phyloP scores from a whole-genome alignment of 257 asterid genomes.

The Solanum phureja region DNA sequence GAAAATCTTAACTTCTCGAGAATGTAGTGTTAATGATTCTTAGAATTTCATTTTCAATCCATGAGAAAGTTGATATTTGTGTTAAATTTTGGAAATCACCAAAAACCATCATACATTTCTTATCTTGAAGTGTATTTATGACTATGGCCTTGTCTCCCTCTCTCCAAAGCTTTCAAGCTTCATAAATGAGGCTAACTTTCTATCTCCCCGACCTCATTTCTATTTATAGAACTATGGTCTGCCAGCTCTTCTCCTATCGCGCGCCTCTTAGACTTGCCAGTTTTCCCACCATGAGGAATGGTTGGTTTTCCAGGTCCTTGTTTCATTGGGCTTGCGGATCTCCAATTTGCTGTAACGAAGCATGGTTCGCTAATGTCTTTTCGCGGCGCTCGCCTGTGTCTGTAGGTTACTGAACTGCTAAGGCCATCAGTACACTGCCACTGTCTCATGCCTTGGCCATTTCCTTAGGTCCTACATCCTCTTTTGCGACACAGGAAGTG shows the following conservation, averaged over 20 bases:
- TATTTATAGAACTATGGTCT: not conserved
- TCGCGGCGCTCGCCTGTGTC: not conserved
- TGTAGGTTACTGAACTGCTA: not conserved
- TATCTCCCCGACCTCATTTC: not conserved
- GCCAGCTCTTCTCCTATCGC: not conserved
- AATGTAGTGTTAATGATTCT: not conserved
- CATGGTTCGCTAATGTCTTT: not conserved
- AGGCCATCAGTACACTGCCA: not conserved
- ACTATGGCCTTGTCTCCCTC: not conserved
- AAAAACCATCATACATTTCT: not conserved
- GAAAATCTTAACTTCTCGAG: not conserved
- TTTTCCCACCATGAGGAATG: not conserved
- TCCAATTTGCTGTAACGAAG: not conserved
- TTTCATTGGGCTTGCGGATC: not conserved
- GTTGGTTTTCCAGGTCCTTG: not conserved
- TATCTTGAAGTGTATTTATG: not conserved
- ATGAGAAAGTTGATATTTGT: not conserved
- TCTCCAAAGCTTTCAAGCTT: not conserved
- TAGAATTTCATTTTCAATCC: not conserved
- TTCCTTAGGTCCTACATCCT: not conserved
- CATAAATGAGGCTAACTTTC: not conserved
- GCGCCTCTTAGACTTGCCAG: not conserved
- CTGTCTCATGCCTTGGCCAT: not conserved
- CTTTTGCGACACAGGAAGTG: not conserved
- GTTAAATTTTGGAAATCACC: not conserved